Evolutionary conservation across 768 basidiomycete species (phyloP), one percentile per base, ranked within the genome.

Genomic region (Leucosporidium yakuticum): DNA sequence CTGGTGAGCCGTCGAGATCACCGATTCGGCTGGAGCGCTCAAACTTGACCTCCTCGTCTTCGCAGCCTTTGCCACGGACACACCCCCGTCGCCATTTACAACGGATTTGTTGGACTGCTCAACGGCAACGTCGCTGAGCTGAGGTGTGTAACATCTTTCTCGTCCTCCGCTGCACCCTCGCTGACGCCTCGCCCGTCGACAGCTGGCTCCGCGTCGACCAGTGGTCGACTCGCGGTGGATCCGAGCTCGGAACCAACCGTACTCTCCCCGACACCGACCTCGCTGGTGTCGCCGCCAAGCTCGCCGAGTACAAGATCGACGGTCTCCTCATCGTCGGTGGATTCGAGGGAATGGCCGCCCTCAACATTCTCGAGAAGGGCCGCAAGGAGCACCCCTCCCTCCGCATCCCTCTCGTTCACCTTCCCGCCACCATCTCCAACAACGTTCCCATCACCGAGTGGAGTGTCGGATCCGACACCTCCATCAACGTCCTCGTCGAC

Each of bases 391-490:
- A 98, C 78, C 91, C 94, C 48, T 85, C 88, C 59, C 90, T 98
- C 83, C 88, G 70, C 73, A 89, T 99, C 70, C 96, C 96, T 21
- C 90, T 99, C 85, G 88, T 87, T 34, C 93, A 97, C 78, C 83
- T 99, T 14, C 96, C 96, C 2, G 96, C 95, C 14, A 77, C 76
- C 32, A 88, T 99, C 77, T 93, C 90, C 73, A 99, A 99, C 81
- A 99, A 99, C 74, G 96, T 99, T 19, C 96, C 96, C 4, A 79
- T 97, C 82, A 97, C 95, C 59, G 94, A 98, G 77, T 91, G 90
- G 80, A 94, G 91, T 78, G 80, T 99, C 68, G 96, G 96, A 56
- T 89, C 87, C 74, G 96, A 99, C 77, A 99, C 96, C n/a, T 90
- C 89, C 78, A 81, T 99, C 83, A 99, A 98, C 78, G 93, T 94